phyloP scores from a whole-genome alignment of 1,284 basidiomycete species.

The Wolfiporia cocos region DNA sequence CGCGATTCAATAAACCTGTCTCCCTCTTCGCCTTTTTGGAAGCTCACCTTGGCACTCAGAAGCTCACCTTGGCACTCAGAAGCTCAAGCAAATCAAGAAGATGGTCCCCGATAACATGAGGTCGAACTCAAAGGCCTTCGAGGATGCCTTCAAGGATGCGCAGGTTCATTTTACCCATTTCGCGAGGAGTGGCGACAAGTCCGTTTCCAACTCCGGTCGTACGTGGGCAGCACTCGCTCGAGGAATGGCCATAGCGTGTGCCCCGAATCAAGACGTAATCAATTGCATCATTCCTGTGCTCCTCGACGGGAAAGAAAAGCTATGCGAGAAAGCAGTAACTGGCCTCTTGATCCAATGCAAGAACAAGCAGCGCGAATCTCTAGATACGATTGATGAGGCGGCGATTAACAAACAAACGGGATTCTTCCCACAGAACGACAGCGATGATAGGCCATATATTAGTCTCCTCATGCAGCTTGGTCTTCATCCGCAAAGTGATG shows the following conservation, averaged over 20 bases:
- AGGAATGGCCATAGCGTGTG: conserved; percentile 4
- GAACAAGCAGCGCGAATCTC: neutral
- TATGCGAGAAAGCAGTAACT: neutral
- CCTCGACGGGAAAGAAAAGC: neutral
- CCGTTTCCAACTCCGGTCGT: neutral
- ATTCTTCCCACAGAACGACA: neutral
- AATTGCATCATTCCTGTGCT: conserved; percentile 7
- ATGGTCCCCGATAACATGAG: neutral
- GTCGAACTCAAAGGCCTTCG: neutral
- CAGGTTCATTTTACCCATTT: conserved; percentile 9
- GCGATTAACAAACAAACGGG: neutral
- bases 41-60: neutral
- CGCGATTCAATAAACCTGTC: neutral
- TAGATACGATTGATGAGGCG: neutral
- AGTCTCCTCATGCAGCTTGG: neutral
- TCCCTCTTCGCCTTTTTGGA: conserved; percentile 3
- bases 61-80: neutral
- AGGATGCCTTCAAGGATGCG: conserved; percentile 6
- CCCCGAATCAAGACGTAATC: neutral
- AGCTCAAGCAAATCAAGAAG: neutral
- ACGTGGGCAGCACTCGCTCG: conserved; percentile 5
- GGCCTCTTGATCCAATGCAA: conserved; percentile 9
- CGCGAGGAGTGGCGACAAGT: conserved; percentile 3
- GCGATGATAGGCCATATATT: neutral
- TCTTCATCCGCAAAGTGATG: neutral